phyloP scores from a whole-genome alignment of 1,139 yeast species.

The Hanseniaspora gamundiae region DNA sequence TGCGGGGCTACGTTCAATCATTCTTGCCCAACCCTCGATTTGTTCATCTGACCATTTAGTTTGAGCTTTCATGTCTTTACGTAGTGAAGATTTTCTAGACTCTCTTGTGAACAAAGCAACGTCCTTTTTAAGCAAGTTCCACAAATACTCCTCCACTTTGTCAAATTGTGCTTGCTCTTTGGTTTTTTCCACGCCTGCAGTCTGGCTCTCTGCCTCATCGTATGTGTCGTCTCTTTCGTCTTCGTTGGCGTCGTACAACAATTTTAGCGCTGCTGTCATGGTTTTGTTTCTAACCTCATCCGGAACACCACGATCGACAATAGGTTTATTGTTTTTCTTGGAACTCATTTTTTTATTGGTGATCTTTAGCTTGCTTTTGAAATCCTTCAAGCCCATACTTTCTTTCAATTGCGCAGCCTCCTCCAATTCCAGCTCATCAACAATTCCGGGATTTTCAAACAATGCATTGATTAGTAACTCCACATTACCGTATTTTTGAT shows the following conservation, averaged over 20 bases:
- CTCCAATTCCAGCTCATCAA: slow-evolving; percentile 4
- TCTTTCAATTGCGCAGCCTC: neutral
- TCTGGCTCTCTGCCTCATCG: slow-evolving; percentile 47
- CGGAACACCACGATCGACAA: slow-evolving; percentile 25
- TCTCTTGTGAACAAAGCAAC: slow-evolving; percentile 40
- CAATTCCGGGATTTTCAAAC: slow-evolving; percentile 36
- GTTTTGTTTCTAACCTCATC: slow-evolving; percentile 43
- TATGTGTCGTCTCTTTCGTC: slow-evolving; percentile 62
- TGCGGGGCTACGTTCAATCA: slow-evolving; percentile 54
- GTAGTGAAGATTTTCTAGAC: slow-evolving; percentile 37
- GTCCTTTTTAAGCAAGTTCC: slow-evolving; percentile 42
- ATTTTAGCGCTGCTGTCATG: slow-evolving; percentile 48
- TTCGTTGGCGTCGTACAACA: slow-evolving; percentile 63
- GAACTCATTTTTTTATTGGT: slow-evolving; percentile 4
- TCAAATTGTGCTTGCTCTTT: slow-evolving; percentile 18
- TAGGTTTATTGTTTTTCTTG: slow-evolving; percentile 11
- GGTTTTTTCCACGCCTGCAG: slow-evolving; percentile 11
- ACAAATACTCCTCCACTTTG: slow-evolving; percentile 41
- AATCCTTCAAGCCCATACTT: slow-evolving; percentile 1
- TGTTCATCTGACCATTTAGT: slow-evolving; percentile 79
- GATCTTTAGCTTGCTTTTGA: slow-evolving; percentile 7
- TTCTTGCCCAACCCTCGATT: slow-evolving; percentile 84
- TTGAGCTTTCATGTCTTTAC: slow-evolving; percentile 40
- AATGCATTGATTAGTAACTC: slow-evolving; percentile 48
- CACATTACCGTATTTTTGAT: slow-evolving; percentile 39